Percentiles rank a stretch among this genome's conserved stretches.
Evolutionary conservation across 2,329 filamentous ascomycete genomes (phyloP).

Genomic region (Ophiostoma perfectum): DNA sequence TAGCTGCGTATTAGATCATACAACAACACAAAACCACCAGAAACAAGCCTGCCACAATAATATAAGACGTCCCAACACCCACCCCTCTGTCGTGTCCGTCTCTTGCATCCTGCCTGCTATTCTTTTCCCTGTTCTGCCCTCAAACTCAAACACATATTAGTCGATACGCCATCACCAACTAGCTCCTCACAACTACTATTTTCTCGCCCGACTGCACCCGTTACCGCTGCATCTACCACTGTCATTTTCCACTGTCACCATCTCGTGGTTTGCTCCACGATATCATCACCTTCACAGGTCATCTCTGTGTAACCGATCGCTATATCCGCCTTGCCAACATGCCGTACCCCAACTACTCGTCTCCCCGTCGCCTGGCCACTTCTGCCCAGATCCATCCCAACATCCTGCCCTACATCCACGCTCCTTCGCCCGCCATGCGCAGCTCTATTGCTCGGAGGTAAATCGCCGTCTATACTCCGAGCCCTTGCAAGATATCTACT

Average conservation of each 20-base stretch:
- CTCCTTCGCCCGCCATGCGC: slow-evolving; percentile 21
- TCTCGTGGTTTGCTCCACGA: not conserved
- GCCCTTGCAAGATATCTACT: not conserved
- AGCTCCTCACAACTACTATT: too few relatives aligned
- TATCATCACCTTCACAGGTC: not conserved
- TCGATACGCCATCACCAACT: too few relatives aligned
- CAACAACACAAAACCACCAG: not conserved
- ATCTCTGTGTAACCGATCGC: too few relatives aligned
- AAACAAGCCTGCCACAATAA: not conserved
- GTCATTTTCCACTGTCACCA: not conserved
- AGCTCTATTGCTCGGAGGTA: slow-evolving; percentile 19
- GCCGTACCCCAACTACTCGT: slow-evolving; percentile 8
- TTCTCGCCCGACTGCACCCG: too few relatives aligned
- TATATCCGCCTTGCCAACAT: not conserved
- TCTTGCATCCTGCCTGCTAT: too few relatives aligned
- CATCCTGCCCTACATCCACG: slow-evolving; percentile 32
- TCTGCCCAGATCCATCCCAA: slow-evolving; percentile 33
- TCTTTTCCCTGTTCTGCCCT: too few relatives aligned
- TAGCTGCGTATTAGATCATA: not conserved
- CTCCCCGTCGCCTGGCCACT: slow-evolving; percentile 23
- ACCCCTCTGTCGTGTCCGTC: not conserved
- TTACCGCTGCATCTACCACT: too few relatives aligned
- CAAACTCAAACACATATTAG: too few relatives aligned
- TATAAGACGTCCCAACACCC: not conserved
- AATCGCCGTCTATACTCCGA: not conserved